Evolutionary conservation across 306 rosid species (phyloP).

Genomic region (Alnus glutinosa): DNA sequence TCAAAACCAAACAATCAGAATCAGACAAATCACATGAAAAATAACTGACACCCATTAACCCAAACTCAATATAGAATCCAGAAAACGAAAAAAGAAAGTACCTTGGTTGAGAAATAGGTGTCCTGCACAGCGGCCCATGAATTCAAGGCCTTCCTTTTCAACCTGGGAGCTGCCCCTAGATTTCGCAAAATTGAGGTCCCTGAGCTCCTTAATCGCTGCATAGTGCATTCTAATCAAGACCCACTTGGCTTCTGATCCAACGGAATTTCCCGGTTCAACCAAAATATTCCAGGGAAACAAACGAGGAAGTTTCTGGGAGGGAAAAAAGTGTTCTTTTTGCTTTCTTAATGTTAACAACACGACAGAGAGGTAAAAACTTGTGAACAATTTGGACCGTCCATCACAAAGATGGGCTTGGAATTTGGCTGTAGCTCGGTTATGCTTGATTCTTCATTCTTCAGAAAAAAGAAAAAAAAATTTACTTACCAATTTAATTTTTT

Average conservation of each 20-base stretch:
- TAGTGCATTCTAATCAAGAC: slow-evolving; percentile 34
- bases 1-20: background rate
- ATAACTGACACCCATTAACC: background rate
- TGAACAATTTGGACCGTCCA: background rate
- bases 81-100: slow-evolving; percentile 8
- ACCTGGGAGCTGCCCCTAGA: slow-evolving; percentile 40
- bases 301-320: slow-evolving; percentile 15
- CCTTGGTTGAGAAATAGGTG: slow-evolving; percentile 75
- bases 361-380: too few species aligned
- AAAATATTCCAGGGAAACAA: slow-evolving; percentile 4
- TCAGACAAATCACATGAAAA: background rate
- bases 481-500: too few species aligned
- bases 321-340: background rate
- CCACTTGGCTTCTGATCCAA: background rate
- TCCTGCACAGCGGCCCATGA: slow-evolving; percentile 80
- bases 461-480: too few species aligned
- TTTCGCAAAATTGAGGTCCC: slow-evolving; percentile 25
- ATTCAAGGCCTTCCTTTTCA: slow-evolving; percentile 62
- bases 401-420: background rate
- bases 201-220: slow-evolving; percentile 67
- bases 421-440: too few species aligned
- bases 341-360: background rate
- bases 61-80: background rate
- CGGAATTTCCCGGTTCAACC: background rate
- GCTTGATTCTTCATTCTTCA: too few species aligned